Percentiles rank a stretch among this genome's conserved stretches.
Conservation (phyloP, 768 basidiomycete species). For the Pisolithus microcarpus region DNA sequence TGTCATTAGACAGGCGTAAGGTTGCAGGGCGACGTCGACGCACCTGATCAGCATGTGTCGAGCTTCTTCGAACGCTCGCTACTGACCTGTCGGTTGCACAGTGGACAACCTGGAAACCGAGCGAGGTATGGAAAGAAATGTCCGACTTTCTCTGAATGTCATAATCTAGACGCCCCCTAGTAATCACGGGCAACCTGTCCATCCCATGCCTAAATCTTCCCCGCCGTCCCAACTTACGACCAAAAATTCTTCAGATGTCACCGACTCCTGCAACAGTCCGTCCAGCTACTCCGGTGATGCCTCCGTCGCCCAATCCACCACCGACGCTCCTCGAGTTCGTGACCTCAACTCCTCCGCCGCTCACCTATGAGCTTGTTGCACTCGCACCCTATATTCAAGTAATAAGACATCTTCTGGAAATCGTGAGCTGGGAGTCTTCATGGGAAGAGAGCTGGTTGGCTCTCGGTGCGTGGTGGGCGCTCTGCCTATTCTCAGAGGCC, state of each 20-base stretch:
- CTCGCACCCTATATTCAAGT: conserved; percentile 49
- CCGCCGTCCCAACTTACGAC: conserved; percentile 3
- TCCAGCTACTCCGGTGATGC: neutral
- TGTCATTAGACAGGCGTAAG: no score
- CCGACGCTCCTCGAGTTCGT: conserved; percentile 40
- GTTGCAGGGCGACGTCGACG: no score
- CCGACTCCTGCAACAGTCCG: conserved; percentile 2
- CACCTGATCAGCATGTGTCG: no score
- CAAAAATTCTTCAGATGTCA: conserved; percentile 11
- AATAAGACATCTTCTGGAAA: conserved; percentile 37
- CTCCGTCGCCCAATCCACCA: conserved; percentile 2
- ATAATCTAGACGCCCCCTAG: no score
- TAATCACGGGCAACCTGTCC: neutral
- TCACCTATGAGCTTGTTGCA: conserved; percentile 53
- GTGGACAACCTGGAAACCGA: no score
- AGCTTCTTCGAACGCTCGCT: no score
- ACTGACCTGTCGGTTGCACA: no score
- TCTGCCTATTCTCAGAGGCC: conserved; percentile 54
- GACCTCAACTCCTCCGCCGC: conserved; percentile 51
- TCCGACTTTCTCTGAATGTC: no score
- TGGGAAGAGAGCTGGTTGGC: conserved; percentile 61
- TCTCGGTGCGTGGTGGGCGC: conserved; percentile 69
- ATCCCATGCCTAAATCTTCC: conserved; percentile 1
- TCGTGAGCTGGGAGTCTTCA: conserved; percentile 48
- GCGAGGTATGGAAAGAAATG: no score